Conservation (phyloP, 495 filamentous ascomycete species). For the Achaetomiella virescens region DNA sequence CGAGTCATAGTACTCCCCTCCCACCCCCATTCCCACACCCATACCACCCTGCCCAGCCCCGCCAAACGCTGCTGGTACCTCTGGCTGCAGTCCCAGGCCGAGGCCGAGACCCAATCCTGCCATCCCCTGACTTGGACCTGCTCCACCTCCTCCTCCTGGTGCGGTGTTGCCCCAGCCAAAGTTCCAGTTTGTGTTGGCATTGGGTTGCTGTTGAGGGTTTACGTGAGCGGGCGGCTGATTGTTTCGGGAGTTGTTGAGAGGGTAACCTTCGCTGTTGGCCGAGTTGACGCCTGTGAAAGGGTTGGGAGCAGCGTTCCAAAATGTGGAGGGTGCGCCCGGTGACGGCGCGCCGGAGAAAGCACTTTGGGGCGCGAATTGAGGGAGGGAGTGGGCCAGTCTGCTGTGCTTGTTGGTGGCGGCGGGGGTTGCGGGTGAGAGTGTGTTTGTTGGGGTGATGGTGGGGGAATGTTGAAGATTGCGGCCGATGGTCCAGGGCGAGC, state of each 20-base stretch:
- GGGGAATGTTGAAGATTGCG: constrained; percentile 35
- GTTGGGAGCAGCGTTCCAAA: constrained; percentile 15
- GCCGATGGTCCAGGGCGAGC: constrained; percentile 12
- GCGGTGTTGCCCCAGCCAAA: too few relatives aligned
- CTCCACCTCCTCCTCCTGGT: too few relatives aligned
- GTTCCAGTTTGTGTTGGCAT: neutral
- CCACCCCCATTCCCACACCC: constrained; percentile 7
- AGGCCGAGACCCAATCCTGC: neutral
- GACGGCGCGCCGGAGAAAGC: constrained; percentile 12
- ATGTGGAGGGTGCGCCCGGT: neutral
- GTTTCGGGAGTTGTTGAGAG: neutral
- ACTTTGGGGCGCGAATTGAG: constrained; percentile 46
- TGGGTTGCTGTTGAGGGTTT: neutral
- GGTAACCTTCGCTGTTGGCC: constrained; percentile 1
- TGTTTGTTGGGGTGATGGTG: constrained; percentile 18
- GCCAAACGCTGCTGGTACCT: neutral
- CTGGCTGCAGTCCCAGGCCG: neutral
- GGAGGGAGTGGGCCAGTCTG: constrained; percentile 45
- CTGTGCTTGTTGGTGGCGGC: constrained; percentile 29
- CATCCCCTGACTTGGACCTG: too few relatives aligned
- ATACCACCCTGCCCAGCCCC: constrained; percentile 21
- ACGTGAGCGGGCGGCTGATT: neutral
- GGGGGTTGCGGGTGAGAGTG: constrained; percentile 19
- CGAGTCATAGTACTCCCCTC: constrained; percentile 25
- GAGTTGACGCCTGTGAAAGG: constrained; percentile 6